Base-by-base conservation (phyloP, 768 basidiomycete genomes). In the Lyophyllum atratum region DNA sequence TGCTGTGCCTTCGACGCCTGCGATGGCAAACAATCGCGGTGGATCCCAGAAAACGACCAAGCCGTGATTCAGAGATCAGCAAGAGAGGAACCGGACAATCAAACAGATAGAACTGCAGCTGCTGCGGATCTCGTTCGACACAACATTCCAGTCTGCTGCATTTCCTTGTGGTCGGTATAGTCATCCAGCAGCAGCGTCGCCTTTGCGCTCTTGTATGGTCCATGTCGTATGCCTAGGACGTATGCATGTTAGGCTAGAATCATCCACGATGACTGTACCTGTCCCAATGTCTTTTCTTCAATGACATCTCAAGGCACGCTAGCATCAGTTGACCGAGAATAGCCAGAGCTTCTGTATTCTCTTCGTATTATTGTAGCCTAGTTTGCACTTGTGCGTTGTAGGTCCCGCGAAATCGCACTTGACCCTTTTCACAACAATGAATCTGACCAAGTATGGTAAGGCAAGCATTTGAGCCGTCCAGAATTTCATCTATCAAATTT, bases 381-480 rank as follows among this genome's bases (percentile, higher is more conserved):
- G 46, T 47, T 47, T 9, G 2, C 14, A 12, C 14, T 11, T n/a
- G 2, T 47, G n/a, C 26, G 11, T 47, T 15, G 25, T 3, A 44
- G 42, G 15, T 12, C 11, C 14, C 25, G 14, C 21, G 24, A 26
- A 10, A 46, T 12, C 43, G 21, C 45, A 28, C 45, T 28, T 26
- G 8, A 26, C 43, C 24, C 43, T 45, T 11, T 45, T 4, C 21
- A 45, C 15, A 25, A 26, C 45, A 46, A 46, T 46, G 45, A 15
- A 29, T 54, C 26, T 55, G 46, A 40, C 54, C 54, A 26, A 48
- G 54, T 51, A 56, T 56, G 47, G 31, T 29, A 52, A 46, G 47
- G 31, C 24, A 52, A 46, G 19, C 55, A 49, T 56, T 54, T 45
- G 29, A 21, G 10, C 43, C 37, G 12, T 26, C 31, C 29, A 45